A percentile compares a stretch with the other conserved stretches of the same genome.
Conservation (phyloP, 305 asterid genomes). For the Petunia hybrid region DNA sequence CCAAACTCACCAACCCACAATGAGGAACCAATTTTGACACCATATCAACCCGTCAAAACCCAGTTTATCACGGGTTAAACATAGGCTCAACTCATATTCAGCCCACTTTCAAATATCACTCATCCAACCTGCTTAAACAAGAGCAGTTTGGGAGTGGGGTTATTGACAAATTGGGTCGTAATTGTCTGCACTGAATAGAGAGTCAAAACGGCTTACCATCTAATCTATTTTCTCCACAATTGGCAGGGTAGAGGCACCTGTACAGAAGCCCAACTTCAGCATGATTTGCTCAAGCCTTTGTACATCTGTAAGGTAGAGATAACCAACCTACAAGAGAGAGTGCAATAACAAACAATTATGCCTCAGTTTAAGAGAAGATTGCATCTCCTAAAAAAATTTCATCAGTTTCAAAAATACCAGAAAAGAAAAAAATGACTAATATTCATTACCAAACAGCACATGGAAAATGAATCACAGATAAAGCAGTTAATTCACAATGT, state of each 20-base stretch:
- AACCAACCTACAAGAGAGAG: slow-evolving; percentile 69
- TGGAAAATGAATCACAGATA: background rate
- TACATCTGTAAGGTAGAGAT: slow-evolving; percentile 82
- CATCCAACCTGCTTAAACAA: background rate
- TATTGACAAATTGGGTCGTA: background rate
- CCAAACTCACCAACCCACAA: background rate
- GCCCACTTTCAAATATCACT: background rate
- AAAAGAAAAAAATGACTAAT: background rate
- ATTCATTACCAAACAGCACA: background rate
- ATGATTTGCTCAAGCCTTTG: slow-evolving; percentile 78
- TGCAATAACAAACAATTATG: background rate
- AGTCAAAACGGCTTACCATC: slow-evolving; percentile 34
- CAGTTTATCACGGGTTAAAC: background rate
- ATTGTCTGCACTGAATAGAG: slow-evolving; percentile 9
- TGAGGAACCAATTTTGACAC: background rate
- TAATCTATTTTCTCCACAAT: slow-evolving; percentile 47
- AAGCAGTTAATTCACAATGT: slow-evolving; percentile 17
- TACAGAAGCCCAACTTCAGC: slow-evolving; percentile 81
- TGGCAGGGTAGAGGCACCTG: slow-evolving; percentile 56
- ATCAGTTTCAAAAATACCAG: background rate
- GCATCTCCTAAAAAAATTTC: background rate
- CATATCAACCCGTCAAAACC: background rate
- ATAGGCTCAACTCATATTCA: background rate
- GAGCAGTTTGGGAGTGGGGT: background rate
- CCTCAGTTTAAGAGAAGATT: no score